Evolutionary conservation across 179 eudicot genomes (phyloP), one percentile per base, ranked within the genome.

Genomic region (Spinacia oleracea): DNA sequence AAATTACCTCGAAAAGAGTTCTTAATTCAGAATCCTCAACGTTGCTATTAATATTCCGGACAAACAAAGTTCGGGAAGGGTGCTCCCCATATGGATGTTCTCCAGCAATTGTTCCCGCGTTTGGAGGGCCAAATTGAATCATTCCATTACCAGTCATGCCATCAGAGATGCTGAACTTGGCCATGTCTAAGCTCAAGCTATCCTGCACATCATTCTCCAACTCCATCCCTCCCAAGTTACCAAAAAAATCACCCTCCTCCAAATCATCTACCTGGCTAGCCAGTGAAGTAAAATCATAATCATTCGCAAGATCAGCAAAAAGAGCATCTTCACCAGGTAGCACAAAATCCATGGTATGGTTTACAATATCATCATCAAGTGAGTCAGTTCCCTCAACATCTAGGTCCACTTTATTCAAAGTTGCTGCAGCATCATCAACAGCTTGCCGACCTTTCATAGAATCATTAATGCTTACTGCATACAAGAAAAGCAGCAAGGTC

Each of bases 311-410:
- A 74, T 89, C 98, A 82, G 92, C 90, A 76, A 93, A 85, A 45
- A 93, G 97, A 68, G 90, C 97, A 46, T 91, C 97, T 86, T 92
- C 97, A 77, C 89, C 97, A 46, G 94, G 95, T 20, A 92, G 89
- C 83, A 87, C 78, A 85, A 80, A 81, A 23, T 88, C 89, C 70
- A 82, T 73, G n/a, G 88, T 85, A 67, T 74, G 80, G 76, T 77
- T 81, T 23, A 81, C 84, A 77, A 83, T 45, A 67, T 87, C 77
- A 64, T 84, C 86, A 75, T 89, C 92, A 55, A 88, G 81, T 38
- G 83, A 73, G 55, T 83, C 88, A 78, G 81, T 77, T 43, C 64
- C 87, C 46, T 87, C 92, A 32, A 75, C 77, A 51, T 87, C 87
- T 58, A 77, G 80, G 76, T 76, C 82, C 56, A 83, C 77, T 70